phyloP scores from a whole-genome alignment of 768 basidiomycete genomes.

The Russula foetens region DNA sequence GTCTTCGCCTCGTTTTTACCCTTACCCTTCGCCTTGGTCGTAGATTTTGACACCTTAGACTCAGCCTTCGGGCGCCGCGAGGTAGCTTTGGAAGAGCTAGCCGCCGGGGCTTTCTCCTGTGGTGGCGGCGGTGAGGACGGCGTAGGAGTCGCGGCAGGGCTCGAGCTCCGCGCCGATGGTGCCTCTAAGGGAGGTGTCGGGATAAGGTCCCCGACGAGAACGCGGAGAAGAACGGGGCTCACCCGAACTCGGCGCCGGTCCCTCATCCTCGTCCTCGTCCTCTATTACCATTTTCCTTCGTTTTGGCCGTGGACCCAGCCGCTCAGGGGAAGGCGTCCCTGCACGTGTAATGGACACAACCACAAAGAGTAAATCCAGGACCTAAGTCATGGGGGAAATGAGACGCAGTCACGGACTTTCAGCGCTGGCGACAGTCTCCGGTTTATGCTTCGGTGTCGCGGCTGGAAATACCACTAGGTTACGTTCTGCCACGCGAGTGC shows the following conservation, averaged over 20 bases:
- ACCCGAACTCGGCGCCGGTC: constrained; percentile 14
- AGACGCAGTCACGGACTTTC: background rate
- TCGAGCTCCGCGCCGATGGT: constrained; percentile 4
- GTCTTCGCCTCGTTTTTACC: background rate
- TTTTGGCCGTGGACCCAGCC: constrained; percentile 32
- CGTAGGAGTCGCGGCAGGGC: background rate
- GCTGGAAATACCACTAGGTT: background rate
- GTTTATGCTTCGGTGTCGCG: constrained; percentile 11
- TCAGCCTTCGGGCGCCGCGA: background rate
- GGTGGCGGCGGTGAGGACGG: background rate
- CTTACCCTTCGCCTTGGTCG: constrained; percentile 13
- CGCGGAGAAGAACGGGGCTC: background rate
- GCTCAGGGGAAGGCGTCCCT: constrained; percentile 23
- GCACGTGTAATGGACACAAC: background rate
- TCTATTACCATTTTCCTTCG: constrained; percentile 46
- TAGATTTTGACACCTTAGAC: background rate
- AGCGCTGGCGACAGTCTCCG: background rate
- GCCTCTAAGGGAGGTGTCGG: background rate
- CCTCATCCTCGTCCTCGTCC: constrained; percentile 38
- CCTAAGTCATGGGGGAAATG: background rate
- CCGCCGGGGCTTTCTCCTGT: background rate
- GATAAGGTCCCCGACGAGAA: background rate
- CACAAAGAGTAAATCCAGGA: background rate
- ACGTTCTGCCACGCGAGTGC: background rate
- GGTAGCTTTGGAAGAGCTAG: background rate